Evolutionary conservation across 768 basidiomycete genomes (phyloP).

Genomic region (Kwoniella mangroviensis): DNA sequence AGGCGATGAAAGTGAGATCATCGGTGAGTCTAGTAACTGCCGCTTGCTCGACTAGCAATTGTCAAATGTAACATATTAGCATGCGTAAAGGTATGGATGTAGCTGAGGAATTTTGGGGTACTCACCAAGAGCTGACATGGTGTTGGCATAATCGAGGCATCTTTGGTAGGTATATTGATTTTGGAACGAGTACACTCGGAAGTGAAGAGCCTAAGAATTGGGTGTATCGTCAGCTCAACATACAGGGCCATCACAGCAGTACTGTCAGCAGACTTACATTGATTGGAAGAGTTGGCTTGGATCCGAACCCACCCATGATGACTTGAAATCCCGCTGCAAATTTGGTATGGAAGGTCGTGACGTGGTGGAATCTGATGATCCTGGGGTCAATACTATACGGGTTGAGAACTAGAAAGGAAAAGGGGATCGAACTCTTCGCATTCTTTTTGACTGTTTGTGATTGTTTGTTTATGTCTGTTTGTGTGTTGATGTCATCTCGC

Average conservation of each 20-base stretch:
- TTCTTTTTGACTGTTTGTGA: too few relatives aligned
- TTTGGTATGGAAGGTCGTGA: background rate
- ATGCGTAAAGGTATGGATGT: background rate
- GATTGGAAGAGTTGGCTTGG: constrained; percentile 1
- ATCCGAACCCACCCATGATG: constrained; percentile 1
- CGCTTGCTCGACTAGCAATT: constrained; percentile 8
- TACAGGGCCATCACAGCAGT: background rate
- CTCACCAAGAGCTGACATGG: constrained; percentile 11
- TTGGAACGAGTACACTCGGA: constrained; percentile 17
- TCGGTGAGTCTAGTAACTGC: constrained; percentile 10
- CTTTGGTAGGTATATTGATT: background rate
- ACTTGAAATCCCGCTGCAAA: background rate
- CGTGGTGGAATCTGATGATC: too few relatives aligned
- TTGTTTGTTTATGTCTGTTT: too few relatives aligned
- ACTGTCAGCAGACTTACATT: background rate
- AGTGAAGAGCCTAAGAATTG: constrained; percentile 9
- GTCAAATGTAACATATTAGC: background rate
- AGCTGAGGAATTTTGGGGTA: too few relatives aligned
- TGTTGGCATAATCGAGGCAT: background rate
- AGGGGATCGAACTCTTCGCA: too few relatives aligned
- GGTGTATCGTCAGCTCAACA: background rate
- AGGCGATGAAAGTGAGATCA: constrained; percentile 17
- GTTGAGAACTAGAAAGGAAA: too few relatives aligned
- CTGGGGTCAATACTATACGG: too few relatives aligned
- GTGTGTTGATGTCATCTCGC: too few relatives aligned